Base-by-base conservation (phyloP, 331 rosid species). In the Rhamnella rubrinervis region DNA sequence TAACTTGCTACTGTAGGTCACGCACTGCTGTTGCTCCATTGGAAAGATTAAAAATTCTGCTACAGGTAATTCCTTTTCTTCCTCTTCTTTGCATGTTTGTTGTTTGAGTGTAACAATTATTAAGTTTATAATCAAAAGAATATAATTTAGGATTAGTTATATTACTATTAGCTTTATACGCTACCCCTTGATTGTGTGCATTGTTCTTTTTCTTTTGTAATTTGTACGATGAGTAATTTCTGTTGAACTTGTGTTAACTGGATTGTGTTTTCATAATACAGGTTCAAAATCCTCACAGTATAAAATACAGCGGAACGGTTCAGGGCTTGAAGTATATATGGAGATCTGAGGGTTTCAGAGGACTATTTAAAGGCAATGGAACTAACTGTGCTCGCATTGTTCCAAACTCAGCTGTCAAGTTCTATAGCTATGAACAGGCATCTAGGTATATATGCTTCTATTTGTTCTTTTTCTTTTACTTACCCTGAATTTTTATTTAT, bases 11-110 rank as follows among this genome's bases (percentile, higher is more conserved):
- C 46, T 56, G 74, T 71, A 88, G 87, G 72, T 85, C 91, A 41
- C 85, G 91, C 25, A 81, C 84, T 66, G 91, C 88, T 62, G 92
- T 86, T 59, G 90, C 88, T 65, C 88, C 87, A 8, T 66, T 81
- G 75, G 88, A 82, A 70, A 84, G 88, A 83, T 74, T 86, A 50
- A 86, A 89, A 76, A 86, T 89, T 82, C 75, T 86, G 63, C 84
- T 79, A 66, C 90, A 84, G 85, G 88, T 83, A 74, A 14, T 65
- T 59, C 1, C 61, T 70, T 50, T 61, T 50, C 50, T 21, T 53
- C 23, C 8, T 53, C 20, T 18, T 53, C 9, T 17, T 53, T 53
- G 25, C 21, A 53, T 20, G 8, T 71, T 20, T 35, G n/a, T 25
- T 19, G 49, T 39, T 16, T 10, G 23, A 13, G 44, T 64, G 38